Evolutionary conservation across 2,329 filamentous ascomycete species (phyloP), one percentile per base, ranked within the genome.

Genomic region (Pseudocercospora fuligena): DNA sequence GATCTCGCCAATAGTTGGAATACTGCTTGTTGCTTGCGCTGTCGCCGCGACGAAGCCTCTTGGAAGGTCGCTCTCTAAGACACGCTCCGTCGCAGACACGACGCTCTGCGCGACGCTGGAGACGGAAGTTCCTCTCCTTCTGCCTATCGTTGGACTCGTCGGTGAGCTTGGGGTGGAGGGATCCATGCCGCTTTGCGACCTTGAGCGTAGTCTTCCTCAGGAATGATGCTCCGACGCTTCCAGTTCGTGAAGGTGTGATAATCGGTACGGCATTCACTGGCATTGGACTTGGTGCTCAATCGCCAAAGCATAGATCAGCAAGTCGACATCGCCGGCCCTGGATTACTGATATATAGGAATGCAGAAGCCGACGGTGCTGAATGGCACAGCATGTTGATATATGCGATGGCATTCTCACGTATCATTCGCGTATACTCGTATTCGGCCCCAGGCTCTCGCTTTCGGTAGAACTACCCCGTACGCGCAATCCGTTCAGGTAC

Each of bases 1-100:
- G 33, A 83, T 82, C 53, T 84, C 81, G 53, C 73, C 70, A 21
- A 83, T 63, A 0, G 80, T 80, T 4, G 81, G 82, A 14, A 81
- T 80, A 67, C 76, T 79, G 8, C 80, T 76, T 14, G 77, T 80
- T 5, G 76, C 76, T 7, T 71, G 74, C 12, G 80, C 81, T 1
- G 80, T 80, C 0, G 82, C 82, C n/a, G 81, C 80, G n/a, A 71
- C 63, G 57, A 73, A 73, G 21, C 72, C 71, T 47, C 65, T 57
- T 53, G 73, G 72, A 11, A 69, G 61, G 46, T 72, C 61, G 53
- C 43, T 64, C 27, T 60, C 66, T 23, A 70, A 53, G n/a, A 69
- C 60, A 27, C 60, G 63, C 60, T 67, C 68, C 8, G 68, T 64
- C 11, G 60, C 60, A 11, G 64, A 63, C 16, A 60, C 63, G 14